phyloP scores from a whole-genome alignment of 495 filamentous ascomycete genomes.

The Cudoniella acicularis region DNA sequence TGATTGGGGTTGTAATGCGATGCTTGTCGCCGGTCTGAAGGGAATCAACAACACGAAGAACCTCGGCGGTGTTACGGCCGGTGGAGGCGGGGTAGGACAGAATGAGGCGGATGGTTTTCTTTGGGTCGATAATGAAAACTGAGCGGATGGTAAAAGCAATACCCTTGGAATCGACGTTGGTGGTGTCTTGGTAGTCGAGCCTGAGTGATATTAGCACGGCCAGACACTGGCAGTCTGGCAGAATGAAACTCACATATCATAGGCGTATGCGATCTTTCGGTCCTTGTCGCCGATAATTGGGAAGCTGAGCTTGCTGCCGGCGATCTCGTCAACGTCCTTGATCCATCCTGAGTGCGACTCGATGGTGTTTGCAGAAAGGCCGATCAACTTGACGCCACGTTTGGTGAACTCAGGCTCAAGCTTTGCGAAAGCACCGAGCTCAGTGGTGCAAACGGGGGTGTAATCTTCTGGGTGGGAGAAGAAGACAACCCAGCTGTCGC shows the following conservation, averaged over 20 bases:
- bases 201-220: conserved; percentile 33
- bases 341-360: conserved; percentile 72
- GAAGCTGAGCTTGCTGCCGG: conserved; percentile 75
- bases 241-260: conserved; percentile 75
- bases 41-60: conserved; percentile 92
- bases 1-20: conserved; percentile 88
- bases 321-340: conserved; percentile 94
- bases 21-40: conserved; percentile 97
- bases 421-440: conserved; percentile 95
- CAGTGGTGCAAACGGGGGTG: conserved; percentile 96
- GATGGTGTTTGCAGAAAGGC: conserved; percentile 80
- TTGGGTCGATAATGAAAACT: conserved; percentile 98
- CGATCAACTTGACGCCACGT: conserved; percentile 93
- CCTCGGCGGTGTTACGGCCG: conserved; percentile 93
- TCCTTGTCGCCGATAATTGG: conserved; percentile 98
- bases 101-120: conserved; percentile 95
- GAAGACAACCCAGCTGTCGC: conserved; percentile 88
- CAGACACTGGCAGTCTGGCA: conserved; percentile 3
- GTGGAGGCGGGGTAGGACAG: conserved; percentile 96
- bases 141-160: conserved; percentile 98
- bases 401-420: conserved; percentile 95
- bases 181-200: conserved; percentile 73
- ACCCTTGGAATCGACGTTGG: conserved; percentile 92
- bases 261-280: conserved; percentile 83
- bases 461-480: conserved; percentile 97